Conservation (phyloP, 371 early-diverging fungal species). For the Sporodiniella umbellata region DNA sequence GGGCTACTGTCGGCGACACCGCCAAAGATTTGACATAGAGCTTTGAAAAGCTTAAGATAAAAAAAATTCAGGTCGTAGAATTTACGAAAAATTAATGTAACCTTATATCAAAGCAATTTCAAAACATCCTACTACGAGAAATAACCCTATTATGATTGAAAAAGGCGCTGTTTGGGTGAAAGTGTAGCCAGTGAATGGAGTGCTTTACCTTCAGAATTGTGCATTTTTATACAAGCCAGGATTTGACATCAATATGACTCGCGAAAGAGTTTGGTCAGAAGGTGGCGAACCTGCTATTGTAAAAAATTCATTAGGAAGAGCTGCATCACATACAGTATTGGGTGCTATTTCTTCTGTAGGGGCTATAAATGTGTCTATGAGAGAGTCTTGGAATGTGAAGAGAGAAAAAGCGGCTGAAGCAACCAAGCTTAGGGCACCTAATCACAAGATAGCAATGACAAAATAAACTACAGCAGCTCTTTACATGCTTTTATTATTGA, state of each 20-base stretch:
- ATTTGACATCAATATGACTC: background rate
- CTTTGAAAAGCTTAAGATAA: constrained; percentile 4
- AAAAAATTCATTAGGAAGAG: constrained; percentile 3
- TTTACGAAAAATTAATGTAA: constrained; percentile 8
- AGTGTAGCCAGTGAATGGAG: background rate
- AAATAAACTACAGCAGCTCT: constrained; percentile 3
- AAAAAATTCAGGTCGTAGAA: constrained; percentile 4
- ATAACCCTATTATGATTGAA: background rate
- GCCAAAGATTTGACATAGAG: background rate
- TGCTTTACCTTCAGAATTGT: constrained; percentile 4
- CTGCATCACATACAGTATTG: constrained; percentile 7
- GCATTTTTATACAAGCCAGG: constrained; percentile 1
- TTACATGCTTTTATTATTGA: constrained; percentile 3
- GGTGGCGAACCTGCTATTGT: constrained; percentile 1
- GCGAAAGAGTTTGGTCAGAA: constrained; percentile 6
- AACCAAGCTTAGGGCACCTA: constrained; percentile 5
- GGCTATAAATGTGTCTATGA: constrained; percentile 5
- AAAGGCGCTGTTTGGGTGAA: constrained; percentile 4
- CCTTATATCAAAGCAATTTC: constrained; percentile 7
- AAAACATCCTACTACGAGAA: constrained; percentile 1
- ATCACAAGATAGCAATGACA: background rate
- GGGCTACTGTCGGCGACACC: constrained; percentile 3
- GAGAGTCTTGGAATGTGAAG: constrained; percentile 6
- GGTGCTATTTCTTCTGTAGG: constrained; percentile 14
- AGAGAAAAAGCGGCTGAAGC: background rate